Evolutionary conservation across 768 basidiomycete genomes (phyloP), one percentile per base, ranked within the genome.

Genomic region (Asterophora lycoperdoides): DNA sequence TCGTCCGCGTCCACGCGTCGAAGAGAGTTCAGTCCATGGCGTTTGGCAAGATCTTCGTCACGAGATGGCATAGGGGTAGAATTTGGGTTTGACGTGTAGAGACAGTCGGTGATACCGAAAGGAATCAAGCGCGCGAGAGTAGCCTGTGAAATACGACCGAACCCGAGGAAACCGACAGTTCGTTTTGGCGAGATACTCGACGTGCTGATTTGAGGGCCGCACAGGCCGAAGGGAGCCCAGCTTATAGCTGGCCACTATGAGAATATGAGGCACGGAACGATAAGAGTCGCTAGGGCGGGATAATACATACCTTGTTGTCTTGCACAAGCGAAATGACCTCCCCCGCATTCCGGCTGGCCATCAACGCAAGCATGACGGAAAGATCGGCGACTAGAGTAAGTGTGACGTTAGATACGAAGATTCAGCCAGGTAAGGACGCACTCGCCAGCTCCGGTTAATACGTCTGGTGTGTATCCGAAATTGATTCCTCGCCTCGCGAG

Each of bases 401-500:
- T 32, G 46, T 4, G 17, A 43, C 28, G 28, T 23, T 33, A 19
- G 30, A 4, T 3, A 8, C 44, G 13, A 33, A 20, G 36, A 20
- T 19, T 43, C 10, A 41, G 15, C 15, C 5, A 37, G 9, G 13
- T 9, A 4, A 44, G 29, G 44, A 4, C 15, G 23, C 4, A 54
- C 67, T 44, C 59, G 83, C 92, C 92, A 55, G 95, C 92, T 59
- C 93, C 91, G 4, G 88, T 94, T 13, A 99, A 76, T 5, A 97
- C 87, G 48, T 94, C 92, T 0, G 95, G 96, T 0, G 94, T 98
- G 65, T 92, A 91, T 6, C 96, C 96, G 5, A 97, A 64, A 39
- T 75, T 77, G 49, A 98, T 76, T 1, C 76, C 73, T 13, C 83
- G 77, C 56, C 76, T 69, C 9, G 80, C 74, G 6, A 85, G 65